Conservation (phyloP, 2,329 filamentous ascomycete genomes). For the Cryoendolithus antarcticus region DNA sequence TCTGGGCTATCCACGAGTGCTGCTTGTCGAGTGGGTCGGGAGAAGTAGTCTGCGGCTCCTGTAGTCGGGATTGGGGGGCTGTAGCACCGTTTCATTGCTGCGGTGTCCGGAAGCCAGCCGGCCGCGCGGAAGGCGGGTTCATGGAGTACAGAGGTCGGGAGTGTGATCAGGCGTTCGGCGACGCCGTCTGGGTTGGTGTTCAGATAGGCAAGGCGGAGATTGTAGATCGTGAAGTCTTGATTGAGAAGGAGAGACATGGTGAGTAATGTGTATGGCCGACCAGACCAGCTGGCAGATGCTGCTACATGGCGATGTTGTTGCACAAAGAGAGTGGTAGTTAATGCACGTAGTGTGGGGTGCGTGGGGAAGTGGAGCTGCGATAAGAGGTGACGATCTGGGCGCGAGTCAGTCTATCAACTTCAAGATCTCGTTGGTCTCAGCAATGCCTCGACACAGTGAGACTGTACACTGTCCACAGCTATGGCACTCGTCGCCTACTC, state of each 20-base stretch:
- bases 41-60: conserved; percentile 66
- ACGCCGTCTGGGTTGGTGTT: conserved; percentile 72
- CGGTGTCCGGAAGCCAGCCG: conserved; percentile 63
- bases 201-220: conserved; percentile 68
- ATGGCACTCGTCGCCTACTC: conserved; percentile 80
- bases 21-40: conserved; percentile 36
- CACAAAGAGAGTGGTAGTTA: too few species aligned
- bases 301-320: too few species aligned
- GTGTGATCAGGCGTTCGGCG: conserved; percentile 68
- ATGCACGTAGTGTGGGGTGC: too few species aligned
- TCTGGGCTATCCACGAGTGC: conserved; percentile 41
- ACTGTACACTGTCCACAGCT: not conserved
- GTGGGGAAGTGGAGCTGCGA: too few species aligned
- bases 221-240: conserved; percentile 59
- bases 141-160: conserved; percentile 68
- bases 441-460: not conserved
- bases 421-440: too few species aligned
- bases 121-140: conserved; percentile 71
- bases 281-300: conserved; percentile 2
- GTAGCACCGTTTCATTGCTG: conserved; percentile 69
- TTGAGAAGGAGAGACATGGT: conserved; percentile 27
- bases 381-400: too few species aligned
- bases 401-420: too few species aligned
- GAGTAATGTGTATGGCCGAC: not conserved
- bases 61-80: conserved; percentile 77